These are phyloP conservation scores for Aspergillus phoenicis DNA, from an alignment of 2,329 filamentous ascomycete species.

Conservation along the genomic window DNA sequence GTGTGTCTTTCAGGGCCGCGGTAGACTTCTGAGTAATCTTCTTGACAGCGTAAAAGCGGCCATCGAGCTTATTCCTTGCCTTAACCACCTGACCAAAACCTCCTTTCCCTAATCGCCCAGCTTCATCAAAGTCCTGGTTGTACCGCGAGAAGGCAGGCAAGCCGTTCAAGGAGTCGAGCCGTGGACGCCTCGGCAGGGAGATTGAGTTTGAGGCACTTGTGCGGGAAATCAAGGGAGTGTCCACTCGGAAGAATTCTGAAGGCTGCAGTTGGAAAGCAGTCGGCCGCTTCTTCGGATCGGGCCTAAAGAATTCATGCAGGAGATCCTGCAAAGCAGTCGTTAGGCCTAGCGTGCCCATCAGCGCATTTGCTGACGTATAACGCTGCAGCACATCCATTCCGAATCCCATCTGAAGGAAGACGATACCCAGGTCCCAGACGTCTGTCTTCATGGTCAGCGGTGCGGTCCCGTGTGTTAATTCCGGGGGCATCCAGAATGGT, in stretches of 20 bases:
- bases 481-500: slow-evolving; percentile 80
- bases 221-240: slow-evolving; percentile 40
- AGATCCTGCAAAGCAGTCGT: slow-evolving; percentile 78
- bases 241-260: slow-evolving; percentile 50
- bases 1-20: slow-evolving; percentile 60
- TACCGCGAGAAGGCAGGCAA: slow-evolving; percentile 70
- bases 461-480: slow-evolving; percentile 64
- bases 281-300: slow-evolving; percentile 79
- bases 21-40: slow-evolving; percentile 86
- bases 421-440: slow-evolving; percentile 90
- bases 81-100: slow-evolving; percentile 97
- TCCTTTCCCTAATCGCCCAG: slow-evolving; percentile 84
- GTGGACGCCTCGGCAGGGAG: slow-evolving; percentile 53
- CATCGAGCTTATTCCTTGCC: slow-evolving; percentile 89
- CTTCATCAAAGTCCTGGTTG: slow-evolving; percentile 84
- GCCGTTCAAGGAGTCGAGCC: slow-evolving; percentile 64
- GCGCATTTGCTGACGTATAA: slow-evolving; percentile 74
- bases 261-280: slow-evolving; percentile 74
- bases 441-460: slow-evolving; percentile 73
- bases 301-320: slow-evolving; percentile 79
- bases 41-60: slow-evolving; percentile 93
- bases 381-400: slow-evolving; percentile 74
- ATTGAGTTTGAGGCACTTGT: slow-evolving; percentile 48
- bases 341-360: slow-evolving; percentile 71
- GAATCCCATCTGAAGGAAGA: slow-evolving; percentile 93